These are phyloP conservation scores for Chaetomium sp. DNA, from an alignment of 2,329 filamentous ascomycete species.

Conservation along the genomic window DNA sequence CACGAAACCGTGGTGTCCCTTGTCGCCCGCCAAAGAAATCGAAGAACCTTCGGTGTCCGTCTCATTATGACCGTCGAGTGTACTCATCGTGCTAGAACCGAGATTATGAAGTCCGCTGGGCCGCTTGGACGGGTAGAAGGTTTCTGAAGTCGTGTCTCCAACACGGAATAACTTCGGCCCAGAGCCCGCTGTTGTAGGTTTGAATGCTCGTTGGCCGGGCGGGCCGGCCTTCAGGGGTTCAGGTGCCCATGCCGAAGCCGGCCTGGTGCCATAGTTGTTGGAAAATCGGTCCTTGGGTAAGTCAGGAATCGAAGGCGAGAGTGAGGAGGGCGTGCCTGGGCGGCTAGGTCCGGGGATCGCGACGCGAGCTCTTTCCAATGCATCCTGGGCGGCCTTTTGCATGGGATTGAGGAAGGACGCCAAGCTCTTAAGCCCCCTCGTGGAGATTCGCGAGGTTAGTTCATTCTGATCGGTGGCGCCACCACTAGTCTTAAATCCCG, in stretches of 20 bases:
- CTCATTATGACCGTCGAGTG: background rate
- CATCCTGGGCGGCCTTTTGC: conserved; percentile 45
- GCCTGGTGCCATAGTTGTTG: conserved; percentile 10
- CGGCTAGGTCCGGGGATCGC: conserved; percentile 17
- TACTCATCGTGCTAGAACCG: background rate
- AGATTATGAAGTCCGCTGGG: background rate
- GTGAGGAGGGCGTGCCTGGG: conserved; percentile 15
- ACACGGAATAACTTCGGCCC: conserved; percentile 30
- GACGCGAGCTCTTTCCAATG: conserved; percentile 29
- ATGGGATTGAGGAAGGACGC: conserved; percentile 51
- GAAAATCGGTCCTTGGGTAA: conserved; percentile 10
- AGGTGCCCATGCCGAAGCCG: conserved; percentile 36
- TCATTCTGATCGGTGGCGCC: conserved; percentile 27
- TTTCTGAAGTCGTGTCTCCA: conserved; percentile 1
- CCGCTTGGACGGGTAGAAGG: background rate
- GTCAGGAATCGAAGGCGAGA: conserved; percentile 11
- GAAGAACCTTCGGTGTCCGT: background rate
- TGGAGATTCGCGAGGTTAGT: conserved; percentile 31
- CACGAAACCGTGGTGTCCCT: background rate
- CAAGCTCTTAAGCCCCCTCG: conserved; percentile 46
- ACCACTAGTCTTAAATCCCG: conserved; percentile 23
- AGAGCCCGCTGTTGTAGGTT: conserved; percentile 37
- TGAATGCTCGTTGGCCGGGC: conserved; percentile 46
- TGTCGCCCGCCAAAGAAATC: background rate
- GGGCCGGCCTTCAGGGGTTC: conserved; percentile 48